Evolutionary conservation across 805 yeast species (phyloP), one percentile per base, ranked within the genome.

Genomic region (Sungouiozyma intestinalis): DNA sequence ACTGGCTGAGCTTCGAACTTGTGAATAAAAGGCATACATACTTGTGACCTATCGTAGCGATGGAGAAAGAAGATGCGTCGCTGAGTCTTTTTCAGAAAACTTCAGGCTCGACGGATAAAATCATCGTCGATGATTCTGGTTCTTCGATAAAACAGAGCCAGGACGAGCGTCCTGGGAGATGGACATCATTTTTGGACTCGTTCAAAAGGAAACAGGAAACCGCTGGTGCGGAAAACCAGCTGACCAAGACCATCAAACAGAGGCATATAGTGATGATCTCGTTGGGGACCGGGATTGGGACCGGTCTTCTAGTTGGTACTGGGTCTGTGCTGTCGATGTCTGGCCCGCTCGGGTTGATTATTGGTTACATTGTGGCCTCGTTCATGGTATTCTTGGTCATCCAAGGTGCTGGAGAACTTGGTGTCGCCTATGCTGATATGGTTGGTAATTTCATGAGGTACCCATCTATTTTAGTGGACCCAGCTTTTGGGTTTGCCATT

Each of bases 221-320:
- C 4, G 44, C 35, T 16, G 40, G 21, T 16, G 36, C 35, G 20
- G 39, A 41, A n/a, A 33, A 34, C 16, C 33, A 39, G 39, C 13
- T 47, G 19, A 32, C 39, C 11, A 35, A 48, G 9, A 21, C 46
- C 8, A 46, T 51, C 27, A 44, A 48, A 36, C 32, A 49, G 3
- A 45, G 55, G 14, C 57, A 53, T 36, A 37, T 47, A 16, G n/a
- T 51, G 16, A 43, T 52, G 49, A 53, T 82, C 72, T 79, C 84
- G 39, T 68, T 85, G 42, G 90, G 90, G 45, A 87, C 90, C 41
- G 79, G 88, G 33, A 79, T 85, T 46, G 95, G 94, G 52, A 79
- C 90, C 3, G 85, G 84, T 47, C 64, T 78, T 36, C 61, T 72
- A 46, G 75, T 76, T 38, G 80, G 79, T 41, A 63, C 71, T 34